Conservation (phyloP, 192 early-diverging fungal genomes). For the Dissophora globulifera region DNA sequence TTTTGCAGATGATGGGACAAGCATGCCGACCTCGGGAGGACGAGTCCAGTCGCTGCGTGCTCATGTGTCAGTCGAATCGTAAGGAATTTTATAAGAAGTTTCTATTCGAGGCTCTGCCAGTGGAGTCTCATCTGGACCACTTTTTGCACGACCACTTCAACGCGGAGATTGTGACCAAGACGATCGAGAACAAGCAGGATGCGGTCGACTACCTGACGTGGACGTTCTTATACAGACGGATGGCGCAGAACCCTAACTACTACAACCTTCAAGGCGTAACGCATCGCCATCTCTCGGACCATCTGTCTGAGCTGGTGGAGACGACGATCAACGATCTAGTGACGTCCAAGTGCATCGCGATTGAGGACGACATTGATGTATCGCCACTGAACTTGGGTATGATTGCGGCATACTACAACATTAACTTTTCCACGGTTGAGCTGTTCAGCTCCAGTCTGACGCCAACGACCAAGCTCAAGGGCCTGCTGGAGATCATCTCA, state of each 20-base stretch:
- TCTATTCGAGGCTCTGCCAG: constrained; percentile 93
- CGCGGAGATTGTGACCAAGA: constrained; percentile 94
- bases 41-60: constrained; percentile 78
- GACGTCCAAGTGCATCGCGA: constrained; percentile 84
- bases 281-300: constrained; percentile 90
- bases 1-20: constrained; percentile 98
- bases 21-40: constrained; percentile 76
- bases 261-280: constrained; percentile 89
- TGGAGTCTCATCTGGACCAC: constrained; percentile 95
- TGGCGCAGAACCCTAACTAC: constrained; percentile 98
- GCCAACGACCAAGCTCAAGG: constrained; percentile 86
- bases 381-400: constrained; percentile 92
- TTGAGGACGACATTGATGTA: constrained; percentile 79
- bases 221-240: constrained; percentile 97
- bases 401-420: constrained; percentile 98
- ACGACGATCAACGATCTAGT: constrained; percentile 86
- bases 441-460: constrained; percentile 91
- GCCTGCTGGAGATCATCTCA: constrained; percentile 92
- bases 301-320: constrained; percentile 96
- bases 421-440: constrained; percentile 94
- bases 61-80: constrained; percentile 95
- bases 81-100: constrained; percentile 99
- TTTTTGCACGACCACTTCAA: constrained; percentile 98
- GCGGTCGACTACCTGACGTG: constrained; percentile 99
- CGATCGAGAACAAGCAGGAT: constrained; percentile 97